A percentile compares a stretch with the other conserved stretches of the same genome.
phyloP scores from a whole-genome alignment of 495 filamentous ascomycete species.

The Amniculicola lignicola region DNA sequence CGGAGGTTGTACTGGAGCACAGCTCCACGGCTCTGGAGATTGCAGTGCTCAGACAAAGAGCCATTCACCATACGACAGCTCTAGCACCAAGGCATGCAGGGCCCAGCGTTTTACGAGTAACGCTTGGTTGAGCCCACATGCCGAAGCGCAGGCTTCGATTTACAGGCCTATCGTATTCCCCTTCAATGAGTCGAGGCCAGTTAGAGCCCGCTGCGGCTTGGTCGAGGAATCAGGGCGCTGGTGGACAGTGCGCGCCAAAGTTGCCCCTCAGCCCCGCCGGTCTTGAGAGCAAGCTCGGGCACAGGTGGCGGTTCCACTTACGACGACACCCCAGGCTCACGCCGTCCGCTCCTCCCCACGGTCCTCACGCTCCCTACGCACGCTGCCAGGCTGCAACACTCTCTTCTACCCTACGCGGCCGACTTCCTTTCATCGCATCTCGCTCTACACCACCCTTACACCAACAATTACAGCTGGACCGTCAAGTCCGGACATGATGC shows the following conservation, averaged over 20 bases:
- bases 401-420: background rate
- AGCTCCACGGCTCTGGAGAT: constrained; percentile 3
- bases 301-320: constrained; percentile 17
- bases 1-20: background rate
- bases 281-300: background rate
- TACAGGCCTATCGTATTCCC: too few species aligned
- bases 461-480: background rate
- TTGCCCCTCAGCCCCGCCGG: background rate
- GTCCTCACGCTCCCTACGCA: background rate
- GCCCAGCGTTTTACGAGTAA: too few species aligned
- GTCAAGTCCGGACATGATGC: constrained; percentile 15
- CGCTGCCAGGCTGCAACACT: constrained; percentile 11
- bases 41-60: background rate
- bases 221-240: too few species aligned
- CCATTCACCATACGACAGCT: too few species aligned
- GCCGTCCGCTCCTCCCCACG: background rate
- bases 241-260: background rate
- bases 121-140: too few species aligned
- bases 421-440: background rate
- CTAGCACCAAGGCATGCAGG: too few species aligned
- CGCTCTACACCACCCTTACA: background rate
- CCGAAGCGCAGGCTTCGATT: too few species aligned
- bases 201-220: too few species aligned
- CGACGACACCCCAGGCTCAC: background rate
- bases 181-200: too few species aligned